Evolutionary conservation across 192 early-diverging fungal genomes (phyloP), one percentile per base, ranked within the genome.

Genomic region (Backusella macrospora): DNA sequence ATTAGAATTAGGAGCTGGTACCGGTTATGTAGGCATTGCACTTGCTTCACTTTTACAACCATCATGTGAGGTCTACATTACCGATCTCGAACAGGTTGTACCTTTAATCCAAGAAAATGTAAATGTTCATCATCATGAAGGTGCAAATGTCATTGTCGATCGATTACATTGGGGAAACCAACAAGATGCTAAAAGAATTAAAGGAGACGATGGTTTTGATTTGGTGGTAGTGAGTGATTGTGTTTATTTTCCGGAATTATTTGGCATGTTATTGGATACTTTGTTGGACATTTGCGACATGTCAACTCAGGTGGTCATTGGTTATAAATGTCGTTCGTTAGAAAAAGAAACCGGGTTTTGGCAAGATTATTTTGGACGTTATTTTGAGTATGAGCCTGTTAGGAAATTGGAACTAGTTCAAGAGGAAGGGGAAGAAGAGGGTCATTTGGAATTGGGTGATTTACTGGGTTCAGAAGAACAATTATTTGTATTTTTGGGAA

Each of bases 1-100:
- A n/a, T 6, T 87, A 5, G 86, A 87, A 68, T 49, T 87, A 14
- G 86, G 86, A 15, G 79, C 86, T 18, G 86, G 86, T n/a, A 85
- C 84, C 13, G 86, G 86, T 4, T 87, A 84, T 39, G 78, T 80
- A 6, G 84, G 86, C 0, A 83, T 87, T 15, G 76, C 77, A 1
- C 70, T 87, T 14, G 86, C 86, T 6, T 73, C 80, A 9, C 42
- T 65, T 6, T 64, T 87, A 5, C 10, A 26, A 29, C 34, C 40
- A 15, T 49, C 66, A 13, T 83, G 78, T 37, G 78, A 79, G 9
- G 29, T 87, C 6, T 72, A 79, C 6, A 62, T 87, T 21, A 87
- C 86, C 0, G 86, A 87, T 64, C 71, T 87, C 0, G 82, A 78
- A 9, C 82, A 82, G 3, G 86, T 87, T 4, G 65, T 85, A 0